These are phyloP conservation scores for Mycena rosella DNA, from an alignment of 768 basidiomycete genomes.

Conservation along the genomic window DNA sequence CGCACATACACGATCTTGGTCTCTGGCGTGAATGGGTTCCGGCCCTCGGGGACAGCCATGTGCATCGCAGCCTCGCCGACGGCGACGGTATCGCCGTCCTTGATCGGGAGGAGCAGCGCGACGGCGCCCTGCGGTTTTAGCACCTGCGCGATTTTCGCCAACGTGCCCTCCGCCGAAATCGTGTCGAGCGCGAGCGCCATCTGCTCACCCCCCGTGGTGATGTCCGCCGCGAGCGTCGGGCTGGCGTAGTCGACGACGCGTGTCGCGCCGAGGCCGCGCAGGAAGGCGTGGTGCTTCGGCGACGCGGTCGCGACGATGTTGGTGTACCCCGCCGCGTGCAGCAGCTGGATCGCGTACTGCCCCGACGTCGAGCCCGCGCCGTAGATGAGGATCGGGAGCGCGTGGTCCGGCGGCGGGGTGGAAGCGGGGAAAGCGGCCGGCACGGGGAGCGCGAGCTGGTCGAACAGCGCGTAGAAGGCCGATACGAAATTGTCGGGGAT, in stretches of 20 bases:
- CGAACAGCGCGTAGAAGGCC: slow-evolving; percentile 54
- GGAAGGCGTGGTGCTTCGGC: slow-evolving; percentile 44
- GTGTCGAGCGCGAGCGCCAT: slow-evolving; percentile 46
- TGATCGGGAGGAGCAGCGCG: slow-evolving; percentile 49
- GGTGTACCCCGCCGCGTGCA: slow-evolving; percentile 54
- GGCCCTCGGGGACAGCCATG: neutral
- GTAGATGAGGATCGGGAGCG: slow-evolving; percentile 54
- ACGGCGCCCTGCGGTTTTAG: slow-evolving; percentile 41
- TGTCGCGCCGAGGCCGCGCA: slow-evolving; percentile 53
- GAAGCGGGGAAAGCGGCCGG: slow-evolving; percentile 48
- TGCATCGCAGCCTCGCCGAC: slow-evolving; percentile 20
- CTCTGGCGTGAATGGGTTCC: slow-evolving; percentile 32
- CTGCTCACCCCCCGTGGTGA: slow-evolving; percentile 42
- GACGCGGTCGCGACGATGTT: slow-evolving; percentile 55
- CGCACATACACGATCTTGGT: slow-evolving; percentile 54
- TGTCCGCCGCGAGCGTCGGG: slow-evolving; percentile 44
- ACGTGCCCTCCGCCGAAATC: slow-evolving; percentile 45
- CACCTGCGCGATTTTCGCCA: slow-evolving; percentile 43
- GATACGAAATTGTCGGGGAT: slow-evolving; percentile 59
- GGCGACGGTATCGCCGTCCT: slow-evolving; percentile 37
- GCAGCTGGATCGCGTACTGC: slow-evolving; percentile 50
- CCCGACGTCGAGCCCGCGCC: slow-evolving; percentile 56
- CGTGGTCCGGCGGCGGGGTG: slow-evolving; percentile 42
- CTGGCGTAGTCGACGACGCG: slow-evolving; percentile 53
- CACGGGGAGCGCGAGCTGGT: slow-evolving; percentile 49